Conservation (phyloP, 1,284 basidiomycete species). For the Ganoderma meredithae region DNA sequence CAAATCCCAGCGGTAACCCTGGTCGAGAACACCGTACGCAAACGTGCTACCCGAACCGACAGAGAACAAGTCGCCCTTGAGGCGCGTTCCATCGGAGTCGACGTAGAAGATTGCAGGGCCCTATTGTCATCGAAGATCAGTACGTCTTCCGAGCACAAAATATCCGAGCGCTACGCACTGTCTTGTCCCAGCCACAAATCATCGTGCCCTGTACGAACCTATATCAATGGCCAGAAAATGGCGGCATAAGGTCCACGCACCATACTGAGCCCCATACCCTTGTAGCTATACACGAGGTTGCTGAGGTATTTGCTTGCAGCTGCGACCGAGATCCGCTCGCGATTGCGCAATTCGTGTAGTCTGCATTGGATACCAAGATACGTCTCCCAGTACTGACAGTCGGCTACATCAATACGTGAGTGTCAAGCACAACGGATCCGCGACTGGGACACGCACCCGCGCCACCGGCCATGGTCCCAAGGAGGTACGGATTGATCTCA, state of each 20-base stretch:
- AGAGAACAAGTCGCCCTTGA: conserved; percentile 97
- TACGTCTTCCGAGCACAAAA: neutral
- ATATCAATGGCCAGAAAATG: conserved; percentile 1
- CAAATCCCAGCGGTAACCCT: conserved; percentile 95
- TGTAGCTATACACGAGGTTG: conserved; percentile 98
- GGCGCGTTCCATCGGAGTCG: conserved; percentile 94
- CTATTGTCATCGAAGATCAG: conserved; percentile 42
- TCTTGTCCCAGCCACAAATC: conserved; percentile 99
- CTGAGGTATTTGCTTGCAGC: conserved; percentile 98
- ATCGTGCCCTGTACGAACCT: conserved; percentile 83
- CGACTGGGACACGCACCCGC: conserved; percentile 68
- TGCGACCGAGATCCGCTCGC: conserved; percentile 97
- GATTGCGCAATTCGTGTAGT: conserved; percentile 95
- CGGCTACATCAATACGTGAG: conserved; percentile 58
- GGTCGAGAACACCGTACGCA: conserved; percentile 98
- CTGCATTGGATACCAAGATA: conserved; percentile 99
- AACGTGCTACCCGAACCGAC: conserved; percentile 99
- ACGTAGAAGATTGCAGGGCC: conserved; percentile 99
- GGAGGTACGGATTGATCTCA: conserved; percentile 98
- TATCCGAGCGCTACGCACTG: conserved; percentile 57
- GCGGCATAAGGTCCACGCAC: conserved; percentile 50
- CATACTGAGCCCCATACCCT: conserved; percentile 99
- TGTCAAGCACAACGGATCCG: conserved; percentile 19
- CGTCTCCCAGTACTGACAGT: conserved; percentile 98
- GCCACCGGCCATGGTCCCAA: conserved; percentile 99